Conservation (phyloP, 73 alveolate genomes). For the Paramecium octaurelia region DNA sequence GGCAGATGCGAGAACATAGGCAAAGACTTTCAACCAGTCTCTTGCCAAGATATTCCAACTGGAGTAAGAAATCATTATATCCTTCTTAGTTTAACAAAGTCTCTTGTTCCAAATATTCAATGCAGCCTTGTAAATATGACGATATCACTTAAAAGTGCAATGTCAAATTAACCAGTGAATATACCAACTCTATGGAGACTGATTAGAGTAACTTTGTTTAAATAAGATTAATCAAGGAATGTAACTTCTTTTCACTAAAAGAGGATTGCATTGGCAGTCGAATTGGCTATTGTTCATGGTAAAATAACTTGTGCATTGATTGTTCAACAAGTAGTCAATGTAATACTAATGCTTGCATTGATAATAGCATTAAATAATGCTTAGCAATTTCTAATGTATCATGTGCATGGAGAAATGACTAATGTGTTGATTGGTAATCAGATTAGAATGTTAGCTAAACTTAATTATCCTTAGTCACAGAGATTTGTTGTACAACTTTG, state of each 20-base stretch:
- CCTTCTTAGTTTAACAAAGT: not conserved
- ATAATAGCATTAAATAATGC: not conserved
- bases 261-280: not conserved
- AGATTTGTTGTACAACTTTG: not conserved
- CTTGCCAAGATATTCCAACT: not conserved
- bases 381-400: not conserved
- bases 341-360: not conserved
- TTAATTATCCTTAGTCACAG: not conserved
- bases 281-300: not conserved
- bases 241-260: not conserved
- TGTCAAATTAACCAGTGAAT: not conserved
- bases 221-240: conserved; percentile 7
- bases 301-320: not conserved
- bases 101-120: not conserved
- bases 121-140: not conserved
- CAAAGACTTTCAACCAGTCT: not conserved
- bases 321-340: not conserved
- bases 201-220: not conserved
- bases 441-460: not conserved
- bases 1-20: not conserved
- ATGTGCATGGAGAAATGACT: conserved; percentile 29
- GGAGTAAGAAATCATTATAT: not conserved
- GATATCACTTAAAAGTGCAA: not conserved
- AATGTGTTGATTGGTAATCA: not conserved
- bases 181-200: not conserved